These are phyloP conservation scores for Aureobasidium sp. DNA, from an alignment of 2,329 filamentous ascomycete species.

Conservation along the genomic window DNA sequence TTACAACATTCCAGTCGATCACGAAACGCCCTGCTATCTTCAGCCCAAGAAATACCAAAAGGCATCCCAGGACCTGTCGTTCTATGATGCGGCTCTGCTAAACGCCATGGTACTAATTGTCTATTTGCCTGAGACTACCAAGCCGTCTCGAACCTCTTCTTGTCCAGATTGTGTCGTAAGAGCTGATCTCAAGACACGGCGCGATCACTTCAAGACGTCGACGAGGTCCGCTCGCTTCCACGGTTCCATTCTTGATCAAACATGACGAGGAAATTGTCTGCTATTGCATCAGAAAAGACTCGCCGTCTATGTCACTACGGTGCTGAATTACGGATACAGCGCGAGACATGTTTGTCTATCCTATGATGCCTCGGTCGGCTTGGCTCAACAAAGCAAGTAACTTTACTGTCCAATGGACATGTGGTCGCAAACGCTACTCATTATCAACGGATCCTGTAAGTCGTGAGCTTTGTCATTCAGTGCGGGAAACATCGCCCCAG, in stretches of 20 bases:
- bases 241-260: not conserved
- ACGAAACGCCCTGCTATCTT: not conserved
- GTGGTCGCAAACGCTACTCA: not conserved
- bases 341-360: not conserved
- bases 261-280: not conserved
- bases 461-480: not conserved
- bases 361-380: not conserved
- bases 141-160: not conserved
- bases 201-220: not conserved
- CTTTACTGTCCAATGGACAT: not conserved
- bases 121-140: not conserved
- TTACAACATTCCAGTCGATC: not conserved
- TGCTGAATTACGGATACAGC: not conserved
- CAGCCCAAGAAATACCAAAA: not conserved
- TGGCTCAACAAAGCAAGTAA: not conserved
- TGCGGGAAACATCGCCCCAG: not conserved
- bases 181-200: conserved; percentile 1
- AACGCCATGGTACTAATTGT: not conserved
- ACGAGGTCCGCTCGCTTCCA: not conserved
- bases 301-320: not conserved
- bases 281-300: not conserved
- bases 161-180: not conserved
- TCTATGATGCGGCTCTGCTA: not conserved
- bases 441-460: too few relatives aligned
- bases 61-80: not conserved